Evolutionary conservation across 768 basidiomycete genomes (phyloP), one percentile per base, ranked within the genome.

Genomic region (Lactarius indigo): DNA sequence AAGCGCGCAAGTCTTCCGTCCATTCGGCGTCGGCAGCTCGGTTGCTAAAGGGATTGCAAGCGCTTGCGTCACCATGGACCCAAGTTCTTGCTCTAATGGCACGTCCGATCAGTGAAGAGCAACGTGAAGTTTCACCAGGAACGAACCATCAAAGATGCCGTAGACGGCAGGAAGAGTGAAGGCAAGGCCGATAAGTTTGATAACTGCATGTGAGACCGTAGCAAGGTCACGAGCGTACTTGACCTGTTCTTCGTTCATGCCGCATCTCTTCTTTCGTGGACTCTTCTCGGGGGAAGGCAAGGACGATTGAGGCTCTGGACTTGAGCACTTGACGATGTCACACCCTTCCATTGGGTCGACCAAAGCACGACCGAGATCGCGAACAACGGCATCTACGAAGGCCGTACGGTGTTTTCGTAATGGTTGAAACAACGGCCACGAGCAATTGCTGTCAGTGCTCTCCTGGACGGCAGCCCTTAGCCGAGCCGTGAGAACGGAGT

Each of bases 1-100:
- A 30, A 94, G 76, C 2, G 90, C 90, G 65, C 84, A 92, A 1
- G 92, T 94, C 75, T 94, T 94, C n/a, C 92, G 85, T 13, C 90
- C 84, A 73, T 93, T 93, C 6, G 89, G 89, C 6, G 91, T 92
- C 3, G 91, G 92, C 0, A 94, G 76, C 31, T 83, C 79, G 5
- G 82, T 78, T 0, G 89, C 84, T 26, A 92, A 78, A 2, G 91
- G 91, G 66, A 94, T 91, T 8, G 87, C 85, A 10, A 94, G 78
- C 10, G 90, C 79, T 13, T 82, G 81, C 2, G 85, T 83, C 39
- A 94, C 74, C 64, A 94, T 84, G 35, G 78, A 77, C 23, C 79
- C 75, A 5, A 92, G 80, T 66, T 91, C 84, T 30, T 73, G 75
- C 61, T 87, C 91, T 91, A 44, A 65, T 57, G 55, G 20, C 55